phyloP scores from a whole-genome alignment of 2,329 filamentous ascomycete species.

The Hymenoscyphus fructigenus region DNA sequence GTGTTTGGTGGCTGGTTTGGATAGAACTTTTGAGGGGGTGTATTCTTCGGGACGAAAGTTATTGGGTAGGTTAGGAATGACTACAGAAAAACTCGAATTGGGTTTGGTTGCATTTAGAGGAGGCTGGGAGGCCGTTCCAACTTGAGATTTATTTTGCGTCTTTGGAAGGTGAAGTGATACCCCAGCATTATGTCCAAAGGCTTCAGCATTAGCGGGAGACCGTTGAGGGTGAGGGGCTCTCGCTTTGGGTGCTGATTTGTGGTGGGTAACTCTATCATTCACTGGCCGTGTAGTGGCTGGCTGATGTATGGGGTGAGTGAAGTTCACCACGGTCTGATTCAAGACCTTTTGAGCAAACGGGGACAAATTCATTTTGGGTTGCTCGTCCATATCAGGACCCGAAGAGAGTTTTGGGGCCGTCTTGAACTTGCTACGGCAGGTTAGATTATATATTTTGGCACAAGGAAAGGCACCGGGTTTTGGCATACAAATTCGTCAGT shows the following conservation, averaged over 20 bases:
- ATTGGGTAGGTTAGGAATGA: constrained; percentile 30
- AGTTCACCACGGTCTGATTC: constrained; percentile 33
- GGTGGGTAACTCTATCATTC: not conserved
- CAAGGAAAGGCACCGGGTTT: not conserved
- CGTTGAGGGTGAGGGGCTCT: constrained; percentile 12
- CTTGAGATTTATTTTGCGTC: constrained; percentile 7
- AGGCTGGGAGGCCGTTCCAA: constrained; percentile 25
- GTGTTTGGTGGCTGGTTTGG: constrained; percentile 8
- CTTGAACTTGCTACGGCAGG: constrained; percentile 54
- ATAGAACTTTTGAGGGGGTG: constrained; percentile 37
- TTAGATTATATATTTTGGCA: not conserved
- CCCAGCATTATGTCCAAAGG: constrained; percentile 22
- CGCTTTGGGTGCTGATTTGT: constrained; percentile 12
- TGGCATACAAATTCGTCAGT: constrained; percentile 55
- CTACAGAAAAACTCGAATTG: constrained; percentile 26
- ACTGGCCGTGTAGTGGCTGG: not conserved
- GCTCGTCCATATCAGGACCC: constrained; percentile 11
- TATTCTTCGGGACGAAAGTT: constrained; percentile 27
- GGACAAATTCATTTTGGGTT: constrained; percentile 29
- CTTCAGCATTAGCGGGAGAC: constrained; percentile 8
- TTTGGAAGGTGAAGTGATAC: constrained; percentile 16
- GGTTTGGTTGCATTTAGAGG: constrained; percentile 44
- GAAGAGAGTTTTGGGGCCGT: constrained; percentile 40
- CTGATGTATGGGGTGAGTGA: constrained; percentile 8
- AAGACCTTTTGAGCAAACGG: constrained; percentile 36